phyloP scores from a whole-genome alignment of 2,329 filamentous ascomycete genomes.

The Aspergillus alliaceus region DNA sequence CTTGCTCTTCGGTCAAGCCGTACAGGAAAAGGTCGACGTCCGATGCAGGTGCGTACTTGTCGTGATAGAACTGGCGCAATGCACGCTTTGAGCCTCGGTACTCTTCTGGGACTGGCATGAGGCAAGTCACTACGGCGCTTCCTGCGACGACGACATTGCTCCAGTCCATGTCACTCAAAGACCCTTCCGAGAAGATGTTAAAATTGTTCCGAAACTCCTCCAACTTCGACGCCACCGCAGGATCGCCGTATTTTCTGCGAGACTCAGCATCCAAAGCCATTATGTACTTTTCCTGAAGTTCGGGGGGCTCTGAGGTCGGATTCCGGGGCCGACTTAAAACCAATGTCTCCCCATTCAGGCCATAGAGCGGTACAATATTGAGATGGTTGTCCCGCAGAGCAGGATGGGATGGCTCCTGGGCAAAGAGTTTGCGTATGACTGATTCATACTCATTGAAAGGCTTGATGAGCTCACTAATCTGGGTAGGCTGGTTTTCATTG shows the following conservation, averaged over 20 bases:
- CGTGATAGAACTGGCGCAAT: constrained; percentile 73
- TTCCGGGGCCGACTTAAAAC: constrained; percentile 34
- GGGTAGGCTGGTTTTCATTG: constrained; percentile 20
- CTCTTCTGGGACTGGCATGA: constrained; percentile 68
- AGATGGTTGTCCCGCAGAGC: constrained; percentile 29
- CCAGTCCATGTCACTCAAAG: constrained; percentile 76
- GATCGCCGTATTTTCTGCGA: constrained; percentile 62
- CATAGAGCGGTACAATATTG: constrained; percentile 38
- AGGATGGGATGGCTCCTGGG: constrained; percentile 37
- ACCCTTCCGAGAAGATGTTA: constrained; percentile 76
- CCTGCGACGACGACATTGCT: constrained; percentile 78
- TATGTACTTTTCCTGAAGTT: constrained; percentile 35
- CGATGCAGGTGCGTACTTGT: constrained; percentile 76
- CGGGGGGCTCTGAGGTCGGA: constrained; percentile 27
- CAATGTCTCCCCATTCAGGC: constrained; percentile 20
- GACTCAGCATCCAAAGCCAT: constrained; percentile 46
- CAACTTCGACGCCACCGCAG: constrained; percentile 66
- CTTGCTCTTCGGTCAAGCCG: constrained; percentile 73
- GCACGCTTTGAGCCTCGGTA: constrained; percentile 63
- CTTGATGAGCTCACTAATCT: constrained; percentile 29
- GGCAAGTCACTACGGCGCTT: constrained; percentile 75
- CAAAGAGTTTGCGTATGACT: constrained; percentile 37
- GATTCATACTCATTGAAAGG: constrained; percentile 41
- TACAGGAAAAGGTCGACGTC: constrained; percentile 88
- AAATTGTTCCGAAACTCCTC: constrained; percentile 78